Base-by-base conservation (phyloP, 2,329 filamentous ascomycete genomes). In the Xylariomycetidae sp. region DNA sequence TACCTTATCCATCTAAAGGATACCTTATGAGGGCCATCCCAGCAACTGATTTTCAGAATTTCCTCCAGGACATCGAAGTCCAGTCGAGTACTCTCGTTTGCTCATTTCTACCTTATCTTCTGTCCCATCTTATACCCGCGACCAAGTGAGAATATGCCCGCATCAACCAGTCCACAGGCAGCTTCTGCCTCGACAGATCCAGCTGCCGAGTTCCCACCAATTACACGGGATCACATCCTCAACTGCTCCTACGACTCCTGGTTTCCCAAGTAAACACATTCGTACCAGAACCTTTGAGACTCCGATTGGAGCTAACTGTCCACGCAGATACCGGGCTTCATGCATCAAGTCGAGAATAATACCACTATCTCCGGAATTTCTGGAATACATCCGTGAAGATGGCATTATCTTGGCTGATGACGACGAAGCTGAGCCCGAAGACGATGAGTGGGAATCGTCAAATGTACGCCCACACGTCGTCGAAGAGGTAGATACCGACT, bases 181-280 rank as follows among this genome's bases (percentile, higher is more conserved):
- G 39, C 38, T 13, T 19, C 46, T 33, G 18, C 35, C 16, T 32
- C 45, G 23, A 37, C 48, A 31, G 37, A 37, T 23, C 39, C 46
- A 29, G 33, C 38, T 31, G 38, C 35, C 30, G 49, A 45, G 14
- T 96, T 98, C 54, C 85, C 88, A 14, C 86, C 87, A 1, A 75
- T 95, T 37, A 87, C 80, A 19, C 84, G 81, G 54, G 76, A 82
- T 29, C 90, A 98, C 53, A 93, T 98, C 40, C 67, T 95, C 34
- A 84, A 95, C 61, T 98, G 90, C 63, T 93, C 92, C 25, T 95
- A 93, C 60, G 85, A 95, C 57, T 76, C 73, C 39, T 98, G 92
- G 92, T 86, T 95, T 52, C 78, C 84, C 29, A 81, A 75, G 72
- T 86, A 64, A 32, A 65, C 52, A 7, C 20, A 9, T 14, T 19